Percentiles rank a stretch among this genome's conserved stretches.
Evolutionary conservation across 2,329 filamentous ascomycete species (phyloP).

Genomic region (Pseudogymnoascus sp.): DNA sequence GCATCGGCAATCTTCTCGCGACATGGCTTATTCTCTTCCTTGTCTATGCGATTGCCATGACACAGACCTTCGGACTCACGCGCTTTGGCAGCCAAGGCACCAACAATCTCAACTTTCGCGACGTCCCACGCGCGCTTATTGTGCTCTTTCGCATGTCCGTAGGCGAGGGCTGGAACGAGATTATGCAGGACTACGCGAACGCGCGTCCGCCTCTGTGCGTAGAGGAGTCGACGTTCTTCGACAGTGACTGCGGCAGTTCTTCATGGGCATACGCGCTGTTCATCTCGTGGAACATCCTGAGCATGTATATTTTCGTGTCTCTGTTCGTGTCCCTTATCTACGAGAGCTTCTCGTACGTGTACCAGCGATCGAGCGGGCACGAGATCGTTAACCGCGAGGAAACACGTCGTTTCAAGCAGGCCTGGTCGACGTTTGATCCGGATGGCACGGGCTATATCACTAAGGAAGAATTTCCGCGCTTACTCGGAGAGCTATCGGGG

Average conservation of each 20-base stretch:
- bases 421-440: slow-evolving; percentile 93
- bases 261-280: slow-evolving; percentile 85
- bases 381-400: slow-evolving; percentile 87
- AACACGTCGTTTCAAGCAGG: slow-evolving; percentile 93
- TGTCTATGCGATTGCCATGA: slow-evolving; percentile 92
- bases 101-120: slow-evolving; percentile 84
- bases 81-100: slow-evolving; percentile 68
- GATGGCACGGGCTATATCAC: slow-evolving; percentile 84
- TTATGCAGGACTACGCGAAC: slow-evolving; percentile 91
- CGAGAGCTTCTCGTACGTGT: slow-evolving; percentile 98
- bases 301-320: slow-evolving; percentile 99
- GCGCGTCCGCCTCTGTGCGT: slow-evolving; percentile 78
- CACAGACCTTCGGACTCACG: slow-evolving; percentile 90
- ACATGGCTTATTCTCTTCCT: slow-evolving; percentile 98
- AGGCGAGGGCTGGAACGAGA: slow-evolving; percentile 90
- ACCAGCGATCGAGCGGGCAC: slow-evolving; percentile 90
- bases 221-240: slow-evolving; percentile 61
- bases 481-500: slow-evolving; percentile 86
- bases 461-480: slow-evolving; percentile 78
- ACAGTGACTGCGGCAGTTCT: slow-evolving; percentile 86
- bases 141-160: slow-evolving; percentile 87
- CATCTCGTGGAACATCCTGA: slow-evolving; percentile 96
- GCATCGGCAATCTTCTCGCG: slow-evolving; percentile 84
- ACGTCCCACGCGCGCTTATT: slow-evolving; percentile 87
- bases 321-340: slow-evolving; percentile 98